These are phyloP conservation scores for Pseudocercospora pini-densiflorae DNA, from an alignment of 2,329 filamentous ascomycete species.

Conservation along the genomic window DNA sequence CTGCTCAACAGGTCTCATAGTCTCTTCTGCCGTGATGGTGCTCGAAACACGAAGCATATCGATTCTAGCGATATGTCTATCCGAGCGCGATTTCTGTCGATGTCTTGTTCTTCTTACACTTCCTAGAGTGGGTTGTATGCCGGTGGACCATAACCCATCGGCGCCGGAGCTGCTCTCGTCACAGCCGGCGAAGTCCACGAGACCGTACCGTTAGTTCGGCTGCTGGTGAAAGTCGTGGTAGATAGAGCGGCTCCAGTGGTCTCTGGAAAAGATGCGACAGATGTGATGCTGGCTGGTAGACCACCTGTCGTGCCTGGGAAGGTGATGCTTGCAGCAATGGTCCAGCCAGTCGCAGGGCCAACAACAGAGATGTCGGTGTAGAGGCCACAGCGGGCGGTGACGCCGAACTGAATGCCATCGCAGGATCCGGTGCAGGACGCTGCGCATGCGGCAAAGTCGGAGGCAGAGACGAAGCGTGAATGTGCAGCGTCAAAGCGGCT, in stretches of 20 bases:
- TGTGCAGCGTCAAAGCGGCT: constrained; percentile 27
- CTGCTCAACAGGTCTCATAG: constrained; percentile 15
- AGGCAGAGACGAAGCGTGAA: constrained; percentile 24
- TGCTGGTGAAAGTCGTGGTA: not conserved
- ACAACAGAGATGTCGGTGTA: constrained; percentile 28
- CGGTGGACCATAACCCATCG: not conserved
- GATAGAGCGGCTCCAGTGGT: not conserved
- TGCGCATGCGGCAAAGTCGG: constrained; percentile 26
- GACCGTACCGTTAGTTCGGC: constrained; percentile 9
- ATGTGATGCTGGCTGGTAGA: constrained; percentile 12
- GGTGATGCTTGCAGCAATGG: constrained; percentile 25
- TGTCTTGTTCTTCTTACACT: not conserved
- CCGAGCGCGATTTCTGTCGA: not conserved
- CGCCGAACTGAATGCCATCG: constrained; percentile 29
- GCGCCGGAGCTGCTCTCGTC: not conserved
- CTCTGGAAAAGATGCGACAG: not conserved
- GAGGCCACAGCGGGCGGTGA: constrained; percentile 27
- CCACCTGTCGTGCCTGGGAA: constrained; percentile 11
- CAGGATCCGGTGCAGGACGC: constrained; percentile 29
- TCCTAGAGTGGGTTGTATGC: constrained; percentile 2
- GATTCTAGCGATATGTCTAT: constrained; percentile 1
- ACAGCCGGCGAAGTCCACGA: constrained; percentile 10
- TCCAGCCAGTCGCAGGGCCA: constrained; percentile 26
- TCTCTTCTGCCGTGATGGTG: not conserved
- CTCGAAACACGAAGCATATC: constrained; percentile 1